Percentiles rank a stretch among this genome's conserved stretches.
phyloP scores from a whole-genome alignment of 148 eudicot species.

The Salicornia ramosissima region DNA sequence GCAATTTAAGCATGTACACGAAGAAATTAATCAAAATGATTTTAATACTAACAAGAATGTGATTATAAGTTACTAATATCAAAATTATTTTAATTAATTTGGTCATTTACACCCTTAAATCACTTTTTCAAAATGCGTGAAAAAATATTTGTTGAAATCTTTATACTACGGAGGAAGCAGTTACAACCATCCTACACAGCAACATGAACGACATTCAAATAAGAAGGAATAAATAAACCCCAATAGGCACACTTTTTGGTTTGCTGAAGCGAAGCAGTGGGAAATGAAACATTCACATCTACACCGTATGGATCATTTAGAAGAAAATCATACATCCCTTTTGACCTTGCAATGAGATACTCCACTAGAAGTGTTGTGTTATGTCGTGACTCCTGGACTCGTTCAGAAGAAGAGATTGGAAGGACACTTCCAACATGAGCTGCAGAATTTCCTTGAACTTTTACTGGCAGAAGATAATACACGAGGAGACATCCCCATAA shows the following conservation, averaged over 20 bases:
- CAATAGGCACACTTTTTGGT: conserved; percentile 56
- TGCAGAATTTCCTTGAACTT: conserved; percentile 62
- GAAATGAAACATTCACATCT: conserved; percentile 38
- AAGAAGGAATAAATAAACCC: no score
- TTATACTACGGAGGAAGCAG: no score
- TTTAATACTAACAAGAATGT: no score
- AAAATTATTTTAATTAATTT: no score
- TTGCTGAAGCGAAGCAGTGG: conserved; percentile 69
- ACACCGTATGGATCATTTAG: conserved; percentile 51
- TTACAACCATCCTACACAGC: no score
- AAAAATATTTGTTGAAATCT: no score
- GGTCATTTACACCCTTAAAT: no score
- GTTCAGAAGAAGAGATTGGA: conserved; percentile 44
- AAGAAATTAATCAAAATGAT: no score
- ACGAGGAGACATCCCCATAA: conserved; percentile 76
- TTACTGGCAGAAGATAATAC: conserved; percentile 58
- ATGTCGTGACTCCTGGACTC: conserved; percentile 40
- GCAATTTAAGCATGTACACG: no score
- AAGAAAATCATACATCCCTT: conserved; percentile 91
- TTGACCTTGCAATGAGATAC: conserved; percentile 61
- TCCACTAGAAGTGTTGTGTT: conserved; percentile 48
- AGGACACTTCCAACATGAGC: conserved; percentile 36
- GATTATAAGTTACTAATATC: no score
- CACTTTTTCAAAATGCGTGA: no score
- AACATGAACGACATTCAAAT: no score